Evolutionary conservation across 1,139 yeast species (phyloP), one percentile per base, ranked within the genome.

Genomic region (Blastobotrys capitulatus): DNA sequence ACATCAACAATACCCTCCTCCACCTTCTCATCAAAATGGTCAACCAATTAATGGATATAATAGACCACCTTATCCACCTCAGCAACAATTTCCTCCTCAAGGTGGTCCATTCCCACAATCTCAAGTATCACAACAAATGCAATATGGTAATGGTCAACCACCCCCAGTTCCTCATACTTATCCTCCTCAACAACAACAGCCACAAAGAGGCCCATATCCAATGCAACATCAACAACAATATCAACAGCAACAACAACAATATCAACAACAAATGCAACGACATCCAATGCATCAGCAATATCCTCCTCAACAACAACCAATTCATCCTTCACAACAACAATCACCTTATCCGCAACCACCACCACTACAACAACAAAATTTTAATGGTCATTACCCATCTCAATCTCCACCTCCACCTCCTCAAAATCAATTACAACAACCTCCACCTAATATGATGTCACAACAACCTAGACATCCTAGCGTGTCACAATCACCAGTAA

Each of bases 351-450:
- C 38, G 13, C 38, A 40, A 27, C 18, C 38, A 22, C 42, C 39
- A 26, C 19, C 18, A n/a, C 46, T 42, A 7, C 49, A 34, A 9
- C 49, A 44, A n/a, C 32, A n/a, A n/a, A n/a, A n/a, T n/a, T n/a
- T n/a, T n/a, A n/a, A n/a, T n/a, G n/a, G n/a, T n/a, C n/a, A n/a
- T n/a, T n/a, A n/a, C n/a, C n/a, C n/a, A n/a, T n/a, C n/a, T n/a
- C n/a, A n/a, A n/a, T n/a, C n/a, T n/a, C n/a, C n/a, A n/a, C n/a
- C n/a, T n/a, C n/a, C n/a, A n/a, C n/a, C n/a, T n/a, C n/a, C n/a
- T n/a, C n/a, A n/a, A n/a, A n/a, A n/a, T n/a, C n/a, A n/a, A n/a
- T n/a, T n/a, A n/a, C n/a, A n/a, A n/a, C n/a, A n/a, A n/a, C n/a
- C n/a, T n/a, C n/a, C n/a, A n/a, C n/a, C n/a, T n/a, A n/a, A n/a